These are phyloP conservation scores for Coniosporium tulheliwenetii DNA, from an alignment of 2,329 filamentous ascomycete genomes.

Conservation along the genomic window DNA sequence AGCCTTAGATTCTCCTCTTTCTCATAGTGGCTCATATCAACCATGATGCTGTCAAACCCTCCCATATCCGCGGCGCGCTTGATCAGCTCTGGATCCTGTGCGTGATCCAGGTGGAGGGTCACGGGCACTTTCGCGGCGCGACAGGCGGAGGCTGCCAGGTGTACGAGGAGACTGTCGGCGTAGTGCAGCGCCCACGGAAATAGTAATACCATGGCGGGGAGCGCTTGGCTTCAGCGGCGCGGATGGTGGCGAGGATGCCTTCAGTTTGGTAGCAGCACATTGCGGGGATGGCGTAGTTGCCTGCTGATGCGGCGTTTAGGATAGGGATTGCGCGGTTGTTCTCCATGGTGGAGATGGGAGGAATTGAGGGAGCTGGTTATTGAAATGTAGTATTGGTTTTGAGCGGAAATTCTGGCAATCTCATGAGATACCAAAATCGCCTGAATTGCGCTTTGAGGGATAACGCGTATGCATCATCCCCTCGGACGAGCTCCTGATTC, in stretches of 20 bases:
- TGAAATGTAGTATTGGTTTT: too few relatives aligned
- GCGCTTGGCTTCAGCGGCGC: conserved; percentile 50
- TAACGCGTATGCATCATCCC: too few relatives aligned
- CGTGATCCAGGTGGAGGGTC: conserved; percentile 31
- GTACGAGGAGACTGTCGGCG: conserved; percentile 33
- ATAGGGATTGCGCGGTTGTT: conserved; percentile 17
- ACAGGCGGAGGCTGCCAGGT: conserved; percentile 28
- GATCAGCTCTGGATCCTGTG: conserved; percentile 27
- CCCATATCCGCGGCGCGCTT: conserved; percentile 28
- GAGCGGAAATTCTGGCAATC: too few relatives aligned
- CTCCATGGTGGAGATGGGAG: too few relatives aligned
- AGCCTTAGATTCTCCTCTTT: conserved; percentile 52
- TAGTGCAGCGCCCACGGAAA: conserved; percentile 62
- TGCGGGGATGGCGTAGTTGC: conserved; percentile 30
- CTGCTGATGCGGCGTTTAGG: conserved; percentile 37
- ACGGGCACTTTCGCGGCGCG: conserved; percentile 25
- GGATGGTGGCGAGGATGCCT: conserved; percentile 51
- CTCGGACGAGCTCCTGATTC: too few relatives aligned
- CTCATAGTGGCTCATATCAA: conserved; percentile 62
- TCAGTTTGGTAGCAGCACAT: conserved; percentile 57
- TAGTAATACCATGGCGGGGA: conserved; percentile 55
- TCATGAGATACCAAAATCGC: too few relatives aligned
- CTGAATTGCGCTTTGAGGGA: too few relatives aligned
- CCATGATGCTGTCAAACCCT: conserved; percentile 58
- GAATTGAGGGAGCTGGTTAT: too few relatives aligned